Evolutionary conservation across 306 rosid genomes (phyloP), one percentile per base, ranked within the genome.

Genomic region (Rosa persica): DNA sequence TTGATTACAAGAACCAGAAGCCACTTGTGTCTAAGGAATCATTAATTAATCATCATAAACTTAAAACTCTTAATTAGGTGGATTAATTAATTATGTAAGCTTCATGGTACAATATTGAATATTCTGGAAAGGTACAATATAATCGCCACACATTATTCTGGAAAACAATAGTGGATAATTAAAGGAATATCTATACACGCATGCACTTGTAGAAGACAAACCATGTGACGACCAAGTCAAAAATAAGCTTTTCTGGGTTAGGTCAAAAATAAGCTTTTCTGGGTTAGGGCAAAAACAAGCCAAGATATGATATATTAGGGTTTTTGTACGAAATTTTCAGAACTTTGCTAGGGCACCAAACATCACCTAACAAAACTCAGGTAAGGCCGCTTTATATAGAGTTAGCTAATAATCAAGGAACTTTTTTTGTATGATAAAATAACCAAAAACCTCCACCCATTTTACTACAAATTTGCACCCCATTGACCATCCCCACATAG

Each of bases 171-270:
- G 58, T 52, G 23, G 8, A 8, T 42, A 8, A 42, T 42, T 42
- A 42, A 42, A 42, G 9, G 46, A 17, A 15, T 20, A 17, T 19
- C 20, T 52, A 52, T 4, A n/a, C 27, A 54, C 23, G 39, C 60
- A 73, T 54, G 22, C 76, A 38, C 5, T 61, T 61, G 67, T 73
- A 61, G 16, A 73, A n/a, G 67, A 73, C 67, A 38, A 16, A 6
- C 65, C 76, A 52, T 36, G 64, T 47, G 58, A 8, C 60, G 40
- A 42, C 17, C 70, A 15, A 19, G 70, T 42, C 30, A 20, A 72
- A 51, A 51, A 51, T 8, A 17, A 49, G 13, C 30, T 12, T 12
- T 5, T 27, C 7, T 30, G 10, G 40, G 16, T n/a, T n/a, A n/a
- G n/a, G n/a, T n/a, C n/a, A n/a, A n/a, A n/a, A n/a, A n/a, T n/a